A percentile compares a stretch with the other conserved stretches of the same genome.
phyloP scores from a whole-genome alignment of 1,139 yeast genomes.

The Saccharomycopsis hybrid region DNA sequence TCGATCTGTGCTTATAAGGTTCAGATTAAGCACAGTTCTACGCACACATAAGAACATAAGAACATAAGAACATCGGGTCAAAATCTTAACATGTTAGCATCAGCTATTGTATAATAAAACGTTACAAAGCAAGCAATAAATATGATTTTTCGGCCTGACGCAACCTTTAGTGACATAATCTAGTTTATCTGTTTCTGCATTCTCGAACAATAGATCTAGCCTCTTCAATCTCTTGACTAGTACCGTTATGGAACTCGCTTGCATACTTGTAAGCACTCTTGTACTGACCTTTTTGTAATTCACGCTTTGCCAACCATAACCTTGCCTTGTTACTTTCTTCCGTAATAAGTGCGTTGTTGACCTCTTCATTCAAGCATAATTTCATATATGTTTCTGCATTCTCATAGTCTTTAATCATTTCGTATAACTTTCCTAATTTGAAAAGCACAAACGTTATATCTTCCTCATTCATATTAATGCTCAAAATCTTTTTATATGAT shows the following conservation, averaged over 20 bases:
- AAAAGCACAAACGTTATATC: slow-evolving; percentile 48
- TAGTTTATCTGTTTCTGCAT: slow-evolving; percentile 4
- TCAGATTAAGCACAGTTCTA: no score
- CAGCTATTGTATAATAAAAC: no score
- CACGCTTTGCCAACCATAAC: slow-evolving; percentile 78
- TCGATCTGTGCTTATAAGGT: no score
- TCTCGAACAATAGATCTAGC: slow-evolving; percentile 54
- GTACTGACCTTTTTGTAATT: slow-evolving; percentile 50
- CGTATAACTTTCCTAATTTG: slow-evolving; percentile 65
- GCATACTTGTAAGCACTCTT: slow-evolving; percentile 72
- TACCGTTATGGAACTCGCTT: slow-evolving; percentile 65
- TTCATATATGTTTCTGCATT: slow-evolving; percentile 66
- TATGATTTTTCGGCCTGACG: no score
- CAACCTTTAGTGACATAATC: no score
- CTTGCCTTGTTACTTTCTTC: slow-evolving; percentile 81
- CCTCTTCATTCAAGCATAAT: slow-evolving; percentile 62
- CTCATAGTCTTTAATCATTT: slow-evolving; percentile 43
- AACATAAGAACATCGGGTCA: no score
- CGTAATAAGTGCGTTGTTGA: slow-evolving; percentile 52
- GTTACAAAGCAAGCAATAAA: no score
- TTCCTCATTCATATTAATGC: slow-evolving; percentile 31
- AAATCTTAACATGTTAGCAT: no score
- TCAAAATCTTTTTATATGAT: slow-evolving; percentile 49
- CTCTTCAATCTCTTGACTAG: slow-evolving; percentile 82
- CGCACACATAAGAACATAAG: no score